Evolutionary conservation across 1,284 basidiomycete species (phyloP).

Genomic region (Ustilago shanxiensis): DNA sequence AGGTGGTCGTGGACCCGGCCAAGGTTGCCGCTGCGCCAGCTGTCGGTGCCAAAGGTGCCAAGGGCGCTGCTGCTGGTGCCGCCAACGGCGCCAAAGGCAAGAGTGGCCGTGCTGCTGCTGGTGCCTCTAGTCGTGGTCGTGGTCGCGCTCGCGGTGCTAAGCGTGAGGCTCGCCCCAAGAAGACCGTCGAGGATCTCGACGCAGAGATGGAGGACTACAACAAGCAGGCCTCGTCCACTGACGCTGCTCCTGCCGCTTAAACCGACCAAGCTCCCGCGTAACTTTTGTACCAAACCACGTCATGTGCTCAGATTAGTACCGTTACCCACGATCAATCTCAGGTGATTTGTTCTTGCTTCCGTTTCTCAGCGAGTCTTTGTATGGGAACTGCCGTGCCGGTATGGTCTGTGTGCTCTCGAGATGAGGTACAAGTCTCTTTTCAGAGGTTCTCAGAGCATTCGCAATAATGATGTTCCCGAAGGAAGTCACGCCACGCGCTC

Average conservation of each 20-base stretch:
- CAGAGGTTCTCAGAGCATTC: neutral
- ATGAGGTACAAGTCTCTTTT: neutral
- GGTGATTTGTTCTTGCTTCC: neutral
- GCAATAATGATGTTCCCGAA: neutral
- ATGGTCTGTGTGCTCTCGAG: neutral
- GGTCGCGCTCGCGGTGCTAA: constrained; percentile 73
- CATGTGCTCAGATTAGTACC: neutral
- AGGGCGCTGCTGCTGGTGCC: constrained; percentile 40
- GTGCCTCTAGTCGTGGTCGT: constrained; percentile 70
- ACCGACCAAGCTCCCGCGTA: neutral
- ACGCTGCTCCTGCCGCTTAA: constrained; percentile 42
- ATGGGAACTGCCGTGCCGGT: neutral
- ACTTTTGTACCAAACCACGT: neutral
- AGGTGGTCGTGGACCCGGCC: constrained; percentile 91
- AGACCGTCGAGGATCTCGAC: constrained; percentile 75
- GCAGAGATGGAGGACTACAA: constrained; percentile 75
- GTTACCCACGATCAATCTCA: constrained; percentile 4
- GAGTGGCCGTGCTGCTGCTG: constrained; percentile 36
- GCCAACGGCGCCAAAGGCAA: constrained; percentile 34
- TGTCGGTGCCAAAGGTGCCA: constrained; percentile 41
- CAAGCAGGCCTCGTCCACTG: constrained; percentile 54
- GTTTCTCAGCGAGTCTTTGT: neutral
- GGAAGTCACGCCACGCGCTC: constrained; percentile 1
- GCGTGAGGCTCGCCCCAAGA: constrained; percentile 72
- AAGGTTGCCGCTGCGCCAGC: constrained; percentile 71